Conservation (phyloP, 2,329 filamentous ascomycete genomes). For the Aphanocladium album region DNA sequence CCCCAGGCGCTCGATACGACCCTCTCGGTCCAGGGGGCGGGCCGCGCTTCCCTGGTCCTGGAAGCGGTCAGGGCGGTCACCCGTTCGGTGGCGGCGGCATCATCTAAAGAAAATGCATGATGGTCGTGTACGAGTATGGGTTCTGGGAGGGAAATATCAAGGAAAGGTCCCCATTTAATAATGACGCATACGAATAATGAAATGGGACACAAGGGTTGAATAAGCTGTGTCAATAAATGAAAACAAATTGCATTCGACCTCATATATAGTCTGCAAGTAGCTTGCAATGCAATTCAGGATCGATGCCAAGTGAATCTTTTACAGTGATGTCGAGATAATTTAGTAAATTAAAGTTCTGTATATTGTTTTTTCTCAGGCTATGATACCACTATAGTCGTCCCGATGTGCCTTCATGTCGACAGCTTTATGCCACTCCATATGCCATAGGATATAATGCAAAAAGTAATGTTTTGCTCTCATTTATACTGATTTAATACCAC, state of each 20-base stretch:
- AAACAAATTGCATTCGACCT: neutral
- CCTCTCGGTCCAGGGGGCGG: slow-evolving; percentile 66
- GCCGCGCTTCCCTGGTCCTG: slow-evolving; percentile 42
- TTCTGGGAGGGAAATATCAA: neutral
- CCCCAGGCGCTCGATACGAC: slow-evolving; percentile 89
- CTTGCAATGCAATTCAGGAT: neutral
- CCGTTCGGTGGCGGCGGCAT: slow-evolving; percentile 27
- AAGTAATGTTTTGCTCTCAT: neutral
- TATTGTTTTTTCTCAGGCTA: neutral
- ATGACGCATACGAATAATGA: neutral
- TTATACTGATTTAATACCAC: neutral
- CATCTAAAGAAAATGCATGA: slow-evolving; percentile 20
- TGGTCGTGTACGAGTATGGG: neutral
- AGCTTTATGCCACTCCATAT: neutral
- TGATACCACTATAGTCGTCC: neutral
- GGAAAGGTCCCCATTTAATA: neutral
- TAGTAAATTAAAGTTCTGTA: neutral
- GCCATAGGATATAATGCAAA: neutral
- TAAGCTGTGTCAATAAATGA: neutral
- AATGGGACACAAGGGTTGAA: neutral
- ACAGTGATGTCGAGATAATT: neutral
- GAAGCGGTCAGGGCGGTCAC: slow-evolving; percentile 31
- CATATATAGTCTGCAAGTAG: neutral
- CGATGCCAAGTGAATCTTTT: too few relatives aligned
- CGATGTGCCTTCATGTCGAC: neutral